phyloP scores from a whole-genome alignment of 805 yeast species.

The Dipodascus geniculatus region DNA sequence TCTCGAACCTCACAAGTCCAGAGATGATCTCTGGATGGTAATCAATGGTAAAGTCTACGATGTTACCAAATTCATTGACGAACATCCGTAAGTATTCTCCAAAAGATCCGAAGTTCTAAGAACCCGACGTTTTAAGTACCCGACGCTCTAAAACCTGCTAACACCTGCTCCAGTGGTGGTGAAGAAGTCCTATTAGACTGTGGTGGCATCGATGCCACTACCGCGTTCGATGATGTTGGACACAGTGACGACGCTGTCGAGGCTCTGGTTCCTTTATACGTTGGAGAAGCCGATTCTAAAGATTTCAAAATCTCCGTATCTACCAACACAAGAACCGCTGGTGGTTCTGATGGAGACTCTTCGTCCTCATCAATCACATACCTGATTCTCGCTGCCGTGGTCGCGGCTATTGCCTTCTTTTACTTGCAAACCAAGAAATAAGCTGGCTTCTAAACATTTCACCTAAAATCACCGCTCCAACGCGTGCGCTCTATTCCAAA shows the following conservation, averaged over 20 bases:
- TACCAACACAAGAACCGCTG: neutral
- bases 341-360: slow-evolving; percentile 13
- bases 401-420: slow-evolving; percentile 26
- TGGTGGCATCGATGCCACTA: slow-evolving; percentile 73
- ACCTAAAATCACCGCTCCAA: too few species aligned
- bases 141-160: neutral
- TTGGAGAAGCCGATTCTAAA: slow-evolving; percentile 65
- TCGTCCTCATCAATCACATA: slow-evolving; percentile 12
- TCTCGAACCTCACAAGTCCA: slow-evolving; percentile 33
- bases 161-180: slow-evolving; percentile 41
- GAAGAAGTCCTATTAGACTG: slow-evolving; percentile 67
- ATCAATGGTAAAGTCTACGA: slow-evolving; percentile 60
- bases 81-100: slow-evolving; percentile 39
- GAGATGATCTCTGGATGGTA: slow-evolving; percentile 61
- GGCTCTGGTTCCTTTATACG: slow-evolving; percentile 48
- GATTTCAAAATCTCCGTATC: slow-evolving; percentile 10
- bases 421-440: slow-evolving; percentile 21
- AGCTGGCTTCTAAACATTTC: neutral
- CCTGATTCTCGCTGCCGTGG: slow-evolving; percentile 20
- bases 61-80: slow-evolving; percentile 40
- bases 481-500: too few species aligned
- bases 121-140: too few species aligned
- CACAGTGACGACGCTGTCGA: slow-evolving; percentile 95
- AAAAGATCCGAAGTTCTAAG: neutral
- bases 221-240: slow-evolving; percentile 76